phyloP scores from a whole-genome alignment of 1,284 basidiomycete genomes.

The Flammula alnicola region DNA sequence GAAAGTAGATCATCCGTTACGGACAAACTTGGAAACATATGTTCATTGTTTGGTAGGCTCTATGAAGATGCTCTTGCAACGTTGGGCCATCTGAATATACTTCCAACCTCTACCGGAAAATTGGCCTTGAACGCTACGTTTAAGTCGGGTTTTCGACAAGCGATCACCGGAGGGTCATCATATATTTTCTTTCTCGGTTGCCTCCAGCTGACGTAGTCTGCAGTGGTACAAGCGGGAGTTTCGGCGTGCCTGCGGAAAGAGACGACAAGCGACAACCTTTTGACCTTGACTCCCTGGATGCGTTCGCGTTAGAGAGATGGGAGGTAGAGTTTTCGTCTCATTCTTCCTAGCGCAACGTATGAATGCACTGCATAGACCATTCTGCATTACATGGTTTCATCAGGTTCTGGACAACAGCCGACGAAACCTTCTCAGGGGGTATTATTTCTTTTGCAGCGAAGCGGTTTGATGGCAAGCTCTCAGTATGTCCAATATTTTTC shows the following conservation, averaged over 20 bases:
- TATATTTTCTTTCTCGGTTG: slow-evolving; percentile 3
- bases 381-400: slow-evolving; percentile 98
- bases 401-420: slow-evolving; percentile 72
- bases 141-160: slow-evolving; percentile 82
- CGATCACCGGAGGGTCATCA: slow-evolving; percentile 87
- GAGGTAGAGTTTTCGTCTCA: slow-evolving; percentile 66
- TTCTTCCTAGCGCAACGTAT: slow-evolving; percentile 1
- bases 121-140: slow-evolving; percentile 77
- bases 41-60: slow-evolving; percentile 42
- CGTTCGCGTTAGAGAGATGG: slow-evolving; percentile 92
- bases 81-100: slow-evolving; percentile 76
- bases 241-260: slow-evolving; percentile 82
- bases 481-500: slow-evolving; percentile 47
- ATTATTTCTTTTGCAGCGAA: slow-evolving; percentile 80
- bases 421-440: slow-evolving; percentile 83
- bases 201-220: slow-evolving; percentile 11
- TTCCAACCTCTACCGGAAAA: slow-evolving; percentile 65
- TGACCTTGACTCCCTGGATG: slow-evolving; percentile 73
- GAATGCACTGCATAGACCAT: slow-evolving; percentile 70
- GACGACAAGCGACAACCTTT: slow-evolving; percentile 61
- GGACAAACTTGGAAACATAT: slow-evolving; percentile 1
- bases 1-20: slow-evolving; percentile 51
- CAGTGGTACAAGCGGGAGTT: slow-evolving; percentile 89
- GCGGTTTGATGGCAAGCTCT: slow-evolving; percentile 82
- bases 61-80: slow-evolving; percentile 74